Evolutionary conservation across 129 eudicot genomes (phyloP), one percentile per base, ranked within the genome.

Genomic region (Saposhnikovia divaricata): DNA sequence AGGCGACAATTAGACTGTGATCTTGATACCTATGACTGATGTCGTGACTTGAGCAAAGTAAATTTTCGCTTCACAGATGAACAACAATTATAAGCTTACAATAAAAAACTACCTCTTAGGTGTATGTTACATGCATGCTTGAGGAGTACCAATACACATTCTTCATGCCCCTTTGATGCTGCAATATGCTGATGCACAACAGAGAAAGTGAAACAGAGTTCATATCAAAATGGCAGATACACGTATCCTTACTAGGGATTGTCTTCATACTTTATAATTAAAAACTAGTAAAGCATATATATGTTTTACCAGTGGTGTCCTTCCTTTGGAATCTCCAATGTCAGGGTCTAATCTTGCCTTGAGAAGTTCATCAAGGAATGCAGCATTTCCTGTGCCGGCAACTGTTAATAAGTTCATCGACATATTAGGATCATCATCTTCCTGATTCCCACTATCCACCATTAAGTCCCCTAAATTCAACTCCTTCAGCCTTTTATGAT

Each of bases 151-250:
- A 91, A 72, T 28, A 93, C 97, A 79, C 98, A 91, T 65, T 93
- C 98, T 91, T 93, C 97, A 84, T 93, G 94, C 76, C 98, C 98
- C 82, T 82, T 93, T 47, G 93, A 84, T 77, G 97, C 97, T 81
- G 98, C 95, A 75, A 91, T 90, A 81, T 93, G 98, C 98, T 93
- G 91, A 78, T 55, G 50, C 78, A 72, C 9, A 13, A 13, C 45
- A 71, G 19, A 72, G 61, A 82, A 38, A 57, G 31, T 38, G 77
- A 25, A 80, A 45, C 43, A 44, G 38, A 71, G 13, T 19, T 31
- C 47, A 71, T 34, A 39, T 59, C 9, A 59, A 13, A 9, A 61
- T 3, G 5, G 37, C 69, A n/a, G 69, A 61, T 61, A 61, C 10
- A 25, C 25, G 34, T n/a, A n/a, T 61, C 0, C 15, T n/a, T n/a